Evolutionary conservation across 371 early-diverging fungal genomes (phyloP).

Genomic region (Mucor lusitanicus): DNA sequence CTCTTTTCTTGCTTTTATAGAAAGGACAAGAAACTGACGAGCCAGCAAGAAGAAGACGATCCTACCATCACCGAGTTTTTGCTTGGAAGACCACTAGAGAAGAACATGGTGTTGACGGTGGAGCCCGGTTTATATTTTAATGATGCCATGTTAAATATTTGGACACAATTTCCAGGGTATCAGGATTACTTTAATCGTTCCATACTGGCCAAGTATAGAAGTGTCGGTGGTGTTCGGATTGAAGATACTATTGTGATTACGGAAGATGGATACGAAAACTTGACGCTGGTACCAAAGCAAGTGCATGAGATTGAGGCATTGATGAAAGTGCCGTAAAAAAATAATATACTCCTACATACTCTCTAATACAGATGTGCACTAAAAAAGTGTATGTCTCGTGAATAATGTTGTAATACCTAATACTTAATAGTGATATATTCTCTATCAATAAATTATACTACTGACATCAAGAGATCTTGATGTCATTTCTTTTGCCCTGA

Average conservation of each 20-base stretch:
- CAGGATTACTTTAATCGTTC: slow-evolving; percentile 69
- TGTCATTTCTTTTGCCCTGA: neutral
- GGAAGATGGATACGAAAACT: slow-evolving; percentile 67
- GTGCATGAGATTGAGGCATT: slow-evolving; percentile 69
- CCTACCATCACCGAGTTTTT: neutral
- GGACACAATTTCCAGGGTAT: slow-evolving; percentile 54
- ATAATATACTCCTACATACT: neutral
- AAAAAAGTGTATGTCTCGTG: neutral
- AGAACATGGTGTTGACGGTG: slow-evolving; percentile 88
- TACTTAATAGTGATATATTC: neutral
- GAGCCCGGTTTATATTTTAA: slow-evolving; percentile 87
- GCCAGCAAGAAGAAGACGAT: neutral
- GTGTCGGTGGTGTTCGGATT: slow-evolving; percentile 90
- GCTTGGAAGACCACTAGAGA: slow-evolving; percentile 51
- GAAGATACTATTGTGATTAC: slow-evolving; percentile 87
- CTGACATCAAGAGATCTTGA: neutral
- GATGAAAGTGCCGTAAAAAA: slow-evolving; percentile 20
- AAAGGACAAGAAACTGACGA: neutral
- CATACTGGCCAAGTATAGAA: slow-evolving; percentile 58
- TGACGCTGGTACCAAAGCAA: slow-evolving; percentile 72
- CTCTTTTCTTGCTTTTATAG: neutral
- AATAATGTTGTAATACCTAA: neutral
- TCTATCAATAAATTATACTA: neutral
- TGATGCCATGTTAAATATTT: slow-evolving; percentile 47
- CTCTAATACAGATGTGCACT: neutral